A percentile compares a stretch with the other conserved stretches of the same genome.
phyloP scores from a whole-genome alignment of 23 red algal genomes.

The Gracilariopsis chorda region DNA sequence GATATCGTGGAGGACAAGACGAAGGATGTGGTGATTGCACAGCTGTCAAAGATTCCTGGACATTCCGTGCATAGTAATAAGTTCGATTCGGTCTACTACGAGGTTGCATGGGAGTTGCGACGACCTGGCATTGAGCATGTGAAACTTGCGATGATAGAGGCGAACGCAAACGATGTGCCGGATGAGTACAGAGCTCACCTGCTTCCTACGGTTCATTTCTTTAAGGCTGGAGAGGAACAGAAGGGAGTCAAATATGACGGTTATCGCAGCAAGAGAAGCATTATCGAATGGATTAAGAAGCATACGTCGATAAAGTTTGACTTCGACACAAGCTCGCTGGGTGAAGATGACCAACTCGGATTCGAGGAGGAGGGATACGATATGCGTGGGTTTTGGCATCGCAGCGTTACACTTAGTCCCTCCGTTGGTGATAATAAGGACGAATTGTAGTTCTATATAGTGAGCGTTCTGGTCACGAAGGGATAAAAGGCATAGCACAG shows the following conservation, averaged over 20 bases:
- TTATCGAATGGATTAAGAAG: constrained; percentile 79
- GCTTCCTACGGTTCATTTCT: constrained; percentile 93
- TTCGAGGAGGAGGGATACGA: constrained; percentile 46
- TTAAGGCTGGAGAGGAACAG: constrained; percentile 78
- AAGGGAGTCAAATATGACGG: constrained; percentile 76
- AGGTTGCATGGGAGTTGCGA: constrained; percentile 72
- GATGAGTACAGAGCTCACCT: constrained; percentile 79
- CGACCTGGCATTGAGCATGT: constrained; percentile 62
- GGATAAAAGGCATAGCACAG: too few species aligned
- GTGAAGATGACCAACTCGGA: constrained; percentile 59
- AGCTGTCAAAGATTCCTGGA: constrained; percentile 81
- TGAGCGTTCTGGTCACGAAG: too few species aligned
- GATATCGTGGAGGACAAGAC: constrained; percentile 63
- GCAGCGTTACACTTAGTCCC: too few species aligned
- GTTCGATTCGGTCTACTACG: constrained; percentile 60
- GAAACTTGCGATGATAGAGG: constrained; percentile 90
- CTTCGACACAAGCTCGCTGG: constrained; percentile 35
- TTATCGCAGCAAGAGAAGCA: constrained; percentile 54
- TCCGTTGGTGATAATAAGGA: too few species aligned
- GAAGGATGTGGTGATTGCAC: constrained; percentile 90
- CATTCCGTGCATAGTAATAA: constrained; percentile 88
- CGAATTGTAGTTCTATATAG: too few species aligned
- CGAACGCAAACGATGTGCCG: constrained; percentile 92
- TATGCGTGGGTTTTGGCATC: too few species aligned
- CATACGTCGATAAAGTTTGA: constrained; percentile 73